Base-by-base conservation (phyloP, 352 stramenopile genomes). In the Pythium utonaiense region DNA sequence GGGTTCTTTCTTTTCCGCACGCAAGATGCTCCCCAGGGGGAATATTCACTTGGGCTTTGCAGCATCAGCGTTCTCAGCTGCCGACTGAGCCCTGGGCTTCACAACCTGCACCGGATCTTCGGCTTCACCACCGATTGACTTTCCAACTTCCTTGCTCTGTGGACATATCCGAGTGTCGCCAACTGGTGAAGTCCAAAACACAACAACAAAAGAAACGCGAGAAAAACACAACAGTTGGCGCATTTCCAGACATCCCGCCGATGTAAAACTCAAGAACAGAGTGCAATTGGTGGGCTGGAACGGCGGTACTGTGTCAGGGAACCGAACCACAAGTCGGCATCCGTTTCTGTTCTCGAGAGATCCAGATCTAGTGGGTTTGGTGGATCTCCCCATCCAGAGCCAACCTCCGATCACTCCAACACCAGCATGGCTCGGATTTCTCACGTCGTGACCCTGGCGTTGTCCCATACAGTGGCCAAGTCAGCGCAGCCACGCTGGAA, bases 311-410 rank as follows among this genome's bases (percentile, higher is more conserved):
- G n/a, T n/a, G n/a, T n/a, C n/a, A n/a, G n/a, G n/a, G n/a, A n/a
- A n/a, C n/a, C n/a, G n/a, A n/a, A n/a, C n/a, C n/a, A n/a, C n/a
- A 45, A 19, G 14, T 45, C 38, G 5, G 38, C 17, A 47, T 47
- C 40, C 40, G 40, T 47, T 47, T 47, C 40, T 47, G 40, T 47
- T 47, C 40, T 47, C 40, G 6, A 47, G 40, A 21, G 28, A 33
- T 33, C 40, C 22, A 21, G n/a, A 47, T 47, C 40, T 47, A 6
- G 21, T 25, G n/a, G n/a, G 19, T 14, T 8, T 5, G 40, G 3
- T 47, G 38, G 6, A 22, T 45, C 40, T 21, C 22, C 38, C 21
- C n/a, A 19, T 25, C 40, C n/a, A 47, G 5, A n/a, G n/a, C n/a
- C n/a, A n/a, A 10, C 9, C 28, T 33, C 28, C 5, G 9, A 33